Evolutionary conservation across 768 basidiomycete genomes (phyloP), one percentile per base, ranked within the genome.

Genomic region (Lenzites betulinus): DNA sequence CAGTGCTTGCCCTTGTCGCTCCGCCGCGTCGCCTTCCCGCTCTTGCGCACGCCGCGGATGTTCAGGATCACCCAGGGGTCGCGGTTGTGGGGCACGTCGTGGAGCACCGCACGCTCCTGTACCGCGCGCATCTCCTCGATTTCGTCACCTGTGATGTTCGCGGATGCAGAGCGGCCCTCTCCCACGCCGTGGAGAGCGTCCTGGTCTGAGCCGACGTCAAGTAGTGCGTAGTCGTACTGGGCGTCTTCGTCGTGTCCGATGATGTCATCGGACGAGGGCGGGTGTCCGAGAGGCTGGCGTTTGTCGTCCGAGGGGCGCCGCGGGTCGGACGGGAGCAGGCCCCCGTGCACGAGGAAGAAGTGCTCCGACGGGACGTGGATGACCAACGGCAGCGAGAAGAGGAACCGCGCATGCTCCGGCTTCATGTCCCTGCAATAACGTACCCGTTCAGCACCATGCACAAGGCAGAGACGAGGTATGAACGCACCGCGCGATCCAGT

Each of bases 321-420:
- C 2, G 92, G 88, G 69, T 96, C 85, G 6, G 79, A 81, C 0
- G 93, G 81, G 1, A 98, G 79, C 20, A 96, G 67, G 7, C 95
- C 95, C 1, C 86, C 95, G 65, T 97, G 94, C 1, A 88, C 91
- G 48, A 95, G 79, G 74, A 86, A 87, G 0, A 86, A 74, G 67
- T 95, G 92, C 2, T 89, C 83, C 2, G 81, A 80, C 0, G 93
- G 92, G 16, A 90, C 74, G 69, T 96, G 86, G 8, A 95, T 76
- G 49, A 81, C 78, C 30, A 94, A 76, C 0, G 95, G 95, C 0
- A 94, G 75, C n/a, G 82, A 76, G 30, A 83, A 71, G 28, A 97
- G 80, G 71, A 95, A 98, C n/a, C 77, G 66, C 63, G 86, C 91
- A 49, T 93, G 81, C 3, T 71, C 71, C 18, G 70, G 69, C n/a